A percentile compares a stretch with the other conserved stretches of the same genome.
Conservation (phyloP, 169 alveolate species). For the Cyclospora cayetanensis region DNA sequence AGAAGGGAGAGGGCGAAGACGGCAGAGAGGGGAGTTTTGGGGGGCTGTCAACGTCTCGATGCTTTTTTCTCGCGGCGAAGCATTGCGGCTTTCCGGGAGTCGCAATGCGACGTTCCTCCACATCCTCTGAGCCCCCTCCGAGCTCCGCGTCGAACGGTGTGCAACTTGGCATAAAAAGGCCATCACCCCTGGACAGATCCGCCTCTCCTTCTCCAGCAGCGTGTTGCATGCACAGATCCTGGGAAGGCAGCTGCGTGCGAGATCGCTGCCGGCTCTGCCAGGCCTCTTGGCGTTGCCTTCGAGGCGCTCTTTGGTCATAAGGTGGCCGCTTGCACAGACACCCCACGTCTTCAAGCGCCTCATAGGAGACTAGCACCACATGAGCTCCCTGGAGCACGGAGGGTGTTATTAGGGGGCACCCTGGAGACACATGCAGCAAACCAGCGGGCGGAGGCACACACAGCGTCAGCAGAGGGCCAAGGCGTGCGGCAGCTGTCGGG, state of each 20-base stretch:
- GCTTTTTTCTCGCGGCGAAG: no score
- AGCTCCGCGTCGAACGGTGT: not conserved
- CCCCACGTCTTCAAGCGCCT: not conserved
- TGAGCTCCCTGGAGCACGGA: not conserved
- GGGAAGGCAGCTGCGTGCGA: not conserved
- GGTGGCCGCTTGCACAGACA: not conserved
- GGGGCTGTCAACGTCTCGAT: no score
- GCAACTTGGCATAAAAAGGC: not conserved
- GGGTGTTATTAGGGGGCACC: not conserved
- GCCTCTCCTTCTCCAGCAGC: not conserved
- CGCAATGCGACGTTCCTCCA: not conserved
- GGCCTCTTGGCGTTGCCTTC: not conserved
- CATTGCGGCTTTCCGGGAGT: not conserved
- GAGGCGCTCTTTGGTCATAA: no score
- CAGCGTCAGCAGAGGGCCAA: not conserved
- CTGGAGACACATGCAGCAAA: not conserved
- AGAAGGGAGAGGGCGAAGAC: not conserved
- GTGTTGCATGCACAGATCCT: not conserved
- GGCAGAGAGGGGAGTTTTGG: not conserved
- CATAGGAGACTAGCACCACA: not conserved
- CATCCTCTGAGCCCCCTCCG: not conserved
- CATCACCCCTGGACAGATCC: not conserved
- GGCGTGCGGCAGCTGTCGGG: not conserved
- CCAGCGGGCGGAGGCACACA: not conserved
- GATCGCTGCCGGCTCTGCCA: not conserved